These are phyloP conservation scores for Cyberlindnera misumaiensis DNA, from an alignment of 805 yeast species.

Conservation along the genomic window DNA sequence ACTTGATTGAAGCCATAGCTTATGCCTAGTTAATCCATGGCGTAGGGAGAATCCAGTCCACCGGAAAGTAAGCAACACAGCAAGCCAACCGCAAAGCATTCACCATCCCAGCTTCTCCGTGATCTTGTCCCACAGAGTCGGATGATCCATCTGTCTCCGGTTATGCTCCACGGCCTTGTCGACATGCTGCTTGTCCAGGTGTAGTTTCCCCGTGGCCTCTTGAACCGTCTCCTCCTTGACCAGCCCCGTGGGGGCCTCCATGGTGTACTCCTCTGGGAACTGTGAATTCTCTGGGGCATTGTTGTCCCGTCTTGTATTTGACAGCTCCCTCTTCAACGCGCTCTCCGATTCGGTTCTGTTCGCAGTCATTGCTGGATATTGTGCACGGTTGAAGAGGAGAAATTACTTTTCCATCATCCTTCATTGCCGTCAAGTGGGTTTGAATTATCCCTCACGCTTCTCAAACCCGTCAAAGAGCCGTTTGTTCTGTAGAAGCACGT, in stretches of 20 bases:
- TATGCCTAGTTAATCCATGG: too few relatives aligned
- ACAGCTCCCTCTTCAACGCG: conserved; percentile 5
- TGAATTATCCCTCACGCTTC: not conserved
- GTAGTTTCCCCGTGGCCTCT: conserved; percentile 3
- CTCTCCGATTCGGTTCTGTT: conserved; percentile 7
- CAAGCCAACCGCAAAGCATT: too few relatives aligned
- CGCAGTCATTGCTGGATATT: too few relatives aligned
- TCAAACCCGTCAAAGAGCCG: conserved; percentile 36
- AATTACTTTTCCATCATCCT: too few relatives aligned
- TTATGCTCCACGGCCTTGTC: conserved; percentile 27
- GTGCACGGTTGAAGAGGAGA: too few relatives aligned
- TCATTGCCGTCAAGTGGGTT: too few relatives aligned
- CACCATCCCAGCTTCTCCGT: too few relatives aligned
- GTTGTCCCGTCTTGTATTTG: conserved; percentile 4
- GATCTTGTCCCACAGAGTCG: too few relatives aligned
- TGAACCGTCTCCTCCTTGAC: conserved; percentile 45
- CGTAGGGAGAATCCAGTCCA: too few relatives aligned
- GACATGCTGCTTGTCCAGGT: conserved; percentile 20
- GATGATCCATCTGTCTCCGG: conserved; percentile 24
- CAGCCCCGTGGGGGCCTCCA: conserved; percentile 62
- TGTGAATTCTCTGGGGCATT: conserved; percentile 9
- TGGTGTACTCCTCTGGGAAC: conserved; percentile 62
- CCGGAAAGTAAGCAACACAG: too few relatives aligned
- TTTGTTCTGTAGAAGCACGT: conserved; percentile 44
- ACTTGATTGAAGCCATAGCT: too few relatives aligned